Conservation (phyloP, 2,329 filamentous ascomycete species). For the Phyllosticta paracitricarpa region DNA sequence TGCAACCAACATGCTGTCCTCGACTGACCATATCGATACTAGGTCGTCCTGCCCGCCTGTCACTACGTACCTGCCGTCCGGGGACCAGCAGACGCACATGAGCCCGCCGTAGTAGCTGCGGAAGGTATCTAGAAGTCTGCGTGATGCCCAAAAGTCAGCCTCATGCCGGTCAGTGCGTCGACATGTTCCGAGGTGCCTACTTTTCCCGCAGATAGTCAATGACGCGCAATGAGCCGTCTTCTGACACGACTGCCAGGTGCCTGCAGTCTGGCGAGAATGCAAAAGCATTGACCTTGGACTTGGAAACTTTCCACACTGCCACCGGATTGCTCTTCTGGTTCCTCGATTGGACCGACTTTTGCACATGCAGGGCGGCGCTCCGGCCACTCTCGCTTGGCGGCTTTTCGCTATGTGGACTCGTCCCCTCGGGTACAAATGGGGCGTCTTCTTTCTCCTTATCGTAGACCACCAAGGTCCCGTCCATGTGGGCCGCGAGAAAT, state of each 20-base stretch:
- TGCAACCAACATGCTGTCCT: conserved; percentile 74
- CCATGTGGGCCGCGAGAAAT: conserved; percentile 85
- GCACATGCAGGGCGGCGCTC: conserved; percentile 51
- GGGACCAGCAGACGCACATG: conserved; percentile 92
- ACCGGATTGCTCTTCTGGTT: conserved; percentile 93
- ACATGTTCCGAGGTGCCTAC: conserved; percentile 39
- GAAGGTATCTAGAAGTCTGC: conserved; percentile 74
- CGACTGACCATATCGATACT: conserved; percentile 88
- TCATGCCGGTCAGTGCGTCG: conserved; percentile 10
- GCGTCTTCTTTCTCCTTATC: conserved; percentile 96
- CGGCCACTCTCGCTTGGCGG: conserved; percentile 22
- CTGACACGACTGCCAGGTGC: conserved; percentile 80
- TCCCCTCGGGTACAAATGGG: conserved; percentile 57
- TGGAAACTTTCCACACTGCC: conserved; percentile 84
- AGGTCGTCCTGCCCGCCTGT: conserved; percentile 94
- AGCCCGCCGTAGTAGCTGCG: conserved; percentile 89
- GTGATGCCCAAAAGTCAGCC: not conserved
- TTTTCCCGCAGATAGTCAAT: conserved; percentile 88
- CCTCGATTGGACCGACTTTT: conserved; percentile 86
- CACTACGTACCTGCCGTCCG: conserved; percentile 89
- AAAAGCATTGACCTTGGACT: conserved; percentile 82
- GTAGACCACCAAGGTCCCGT: conserved; percentile 84
- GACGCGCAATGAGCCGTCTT: conserved; percentile 80
- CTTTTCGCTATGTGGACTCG: conserved; percentile 7
- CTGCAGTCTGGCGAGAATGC: conserved; percentile 83